phyloP scores from a whole-genome alignment of 768 basidiomycete species.

The Mycena metata region DNA sequence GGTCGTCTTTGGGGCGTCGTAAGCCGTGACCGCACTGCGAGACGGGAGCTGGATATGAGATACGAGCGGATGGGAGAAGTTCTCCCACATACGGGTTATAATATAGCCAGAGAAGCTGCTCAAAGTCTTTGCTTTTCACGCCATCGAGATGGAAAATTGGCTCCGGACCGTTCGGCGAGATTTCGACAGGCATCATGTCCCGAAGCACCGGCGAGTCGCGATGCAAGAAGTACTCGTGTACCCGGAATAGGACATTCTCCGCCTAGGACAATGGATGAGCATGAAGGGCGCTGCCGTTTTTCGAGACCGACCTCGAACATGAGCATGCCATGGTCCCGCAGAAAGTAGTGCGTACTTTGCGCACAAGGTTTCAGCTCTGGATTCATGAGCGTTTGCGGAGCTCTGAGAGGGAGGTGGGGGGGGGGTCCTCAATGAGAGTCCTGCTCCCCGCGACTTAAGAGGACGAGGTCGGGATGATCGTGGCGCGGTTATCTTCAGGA shows the following conservation, averaged over 20 bases:
- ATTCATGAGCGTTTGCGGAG: conserved; percentile 21
- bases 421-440: neutral
- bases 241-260: conserved; percentile 50
- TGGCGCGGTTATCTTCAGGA: conserved; percentile 23
- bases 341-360: conserved; percentile 37
- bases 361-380: conserved; percentile 29
- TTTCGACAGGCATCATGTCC: conserved; percentile 45
- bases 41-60: neutral
- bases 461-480: conserved; percentile 12
- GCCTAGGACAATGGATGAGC: conserved; percentile 43
- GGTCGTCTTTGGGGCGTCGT: conserved; percentile 34
- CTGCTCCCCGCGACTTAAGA: conserved; percentile 7
- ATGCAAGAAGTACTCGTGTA: conserved; percentile 52
- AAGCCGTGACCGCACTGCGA: conserved; percentile 23
- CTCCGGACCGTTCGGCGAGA: conserved; percentile 36
- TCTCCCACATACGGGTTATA: conserved; percentile 33
- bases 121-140: conserved; percentile 39
- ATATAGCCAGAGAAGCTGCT: conserved; percentile 39
- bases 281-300: too few species aligned
- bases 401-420: neutral
- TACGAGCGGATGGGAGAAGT: neutral
- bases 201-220: conserved; percentile 55
- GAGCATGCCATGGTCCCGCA: conserved; percentile 39
- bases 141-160: conserved; percentile 39
- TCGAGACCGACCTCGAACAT: conserved; percentile 29